Base-by-base conservation (phyloP, 129 eudicot genomes). In the Tagetes patula region DNA sequence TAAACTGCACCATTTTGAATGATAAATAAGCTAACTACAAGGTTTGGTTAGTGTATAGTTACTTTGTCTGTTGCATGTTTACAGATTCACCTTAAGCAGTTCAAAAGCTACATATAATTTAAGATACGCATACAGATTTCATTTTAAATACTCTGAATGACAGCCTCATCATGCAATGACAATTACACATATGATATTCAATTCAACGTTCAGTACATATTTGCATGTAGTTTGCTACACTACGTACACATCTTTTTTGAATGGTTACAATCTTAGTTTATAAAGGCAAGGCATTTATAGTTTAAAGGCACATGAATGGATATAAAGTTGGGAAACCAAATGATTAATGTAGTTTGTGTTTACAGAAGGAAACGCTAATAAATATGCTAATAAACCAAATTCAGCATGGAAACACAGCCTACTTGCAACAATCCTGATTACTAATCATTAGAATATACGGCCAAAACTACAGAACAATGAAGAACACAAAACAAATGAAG, bases 171-270 rank as follows among this genome's bases (percentile, higher is more conserved):
- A 48, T 48, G 48, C 73, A 34, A 50, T 34, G 12, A 46, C n/a
- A 63, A 74, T 41, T n/a, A 27, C 8, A 37, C 27, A 48, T 37
- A 63, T 20, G 40, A 74, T 62, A 47, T 20, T 61, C 70, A 31
- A 38, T 40, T 48, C 71, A 49, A 47, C 49, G 50, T 61, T 34
- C 52, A 50, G 45, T 36, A 62, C 46, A 48, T 63, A 62, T 30
- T 38, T 12, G 54, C n/a, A 39, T 11, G 43, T 39, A 50, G 43
- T 32, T 75, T 52, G 41, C 6, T 27, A 53, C 34, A 9, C 72
- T 52, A 12, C 78, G 39, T 40, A 40, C 11, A 53, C 58, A 75
- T 14, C 58, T 32, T 41, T 42, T 66, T 63, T 41, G 20, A 75
- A 50, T n/a, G 55, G n/a, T 9, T 59, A 59, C 20, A 59, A 59